Conservation (phyloP, 176 grass and related monocot species). For the Triticum timopheevii region DNA sequence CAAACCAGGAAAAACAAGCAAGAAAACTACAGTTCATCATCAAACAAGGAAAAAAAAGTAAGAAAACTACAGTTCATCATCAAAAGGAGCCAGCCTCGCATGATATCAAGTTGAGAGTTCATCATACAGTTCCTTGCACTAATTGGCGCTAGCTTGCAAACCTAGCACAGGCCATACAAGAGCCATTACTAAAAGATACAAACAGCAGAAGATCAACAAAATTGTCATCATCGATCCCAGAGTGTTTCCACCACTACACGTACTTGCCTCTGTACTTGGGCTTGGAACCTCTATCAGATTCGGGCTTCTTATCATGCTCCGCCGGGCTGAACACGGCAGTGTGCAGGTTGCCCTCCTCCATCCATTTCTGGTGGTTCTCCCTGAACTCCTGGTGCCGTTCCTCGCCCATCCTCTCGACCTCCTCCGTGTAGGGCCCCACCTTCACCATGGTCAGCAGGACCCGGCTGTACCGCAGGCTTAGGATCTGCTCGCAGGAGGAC, state of each 20-base stretch:
- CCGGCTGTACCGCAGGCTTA: constrained; percentile 78
- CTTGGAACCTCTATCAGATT: constrained; percentile 65
- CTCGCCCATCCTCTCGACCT: constrained; percentile 48
- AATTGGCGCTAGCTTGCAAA: not conserved
- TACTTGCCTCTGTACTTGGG: constrained; percentile 98
- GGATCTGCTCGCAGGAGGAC: constrained; percentile 76
- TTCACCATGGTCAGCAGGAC: constrained; percentile 90
- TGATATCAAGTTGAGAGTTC: not conserved
- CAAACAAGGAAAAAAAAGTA: not conserved
- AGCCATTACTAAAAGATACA: constrained; percentile 14
- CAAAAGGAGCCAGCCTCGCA: not conserved
- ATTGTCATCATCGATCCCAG: not conserved
- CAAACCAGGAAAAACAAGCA: too few relatives aligned
- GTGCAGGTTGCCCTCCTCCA: constrained; percentile 88
- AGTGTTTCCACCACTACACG: constrained; percentile 40
- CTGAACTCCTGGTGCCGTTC: constrained; percentile 60
- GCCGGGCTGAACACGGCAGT: constrained; percentile 65
- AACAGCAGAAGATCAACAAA: constrained; percentile 11
- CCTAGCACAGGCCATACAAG: not conserved
- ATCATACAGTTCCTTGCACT: not conserved
- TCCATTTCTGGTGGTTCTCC: constrained; percentile 95
- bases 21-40: too few relatives aligned
- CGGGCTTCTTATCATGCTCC: constrained; percentile 38
- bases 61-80: not conserved
- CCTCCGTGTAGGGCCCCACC: constrained; percentile 47